A percentile compares a stretch with the other conserved stretches of the same genome.
These are phyloP conservation scores for Saussurea involucrata DNA, from an alignment of 129 eudicot species.

Conservation along the genomic window DNA sequence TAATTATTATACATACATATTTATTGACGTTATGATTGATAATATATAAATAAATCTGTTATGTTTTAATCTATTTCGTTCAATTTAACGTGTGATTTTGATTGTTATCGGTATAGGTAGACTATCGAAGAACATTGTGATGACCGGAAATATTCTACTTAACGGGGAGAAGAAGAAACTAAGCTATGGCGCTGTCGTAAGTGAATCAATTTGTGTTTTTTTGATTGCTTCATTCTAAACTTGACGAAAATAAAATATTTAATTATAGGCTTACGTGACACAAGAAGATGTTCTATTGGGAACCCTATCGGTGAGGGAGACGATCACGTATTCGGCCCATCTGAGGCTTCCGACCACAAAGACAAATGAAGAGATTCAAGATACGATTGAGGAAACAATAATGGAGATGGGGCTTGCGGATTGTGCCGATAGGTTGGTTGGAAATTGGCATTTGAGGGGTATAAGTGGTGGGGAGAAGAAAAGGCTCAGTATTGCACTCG, in stretches of 20 bases:
- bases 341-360: constrained; percentile 60
- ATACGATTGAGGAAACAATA: constrained; percentile 60
- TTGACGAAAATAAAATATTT: neutral
- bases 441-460: constrained; percentile 87
- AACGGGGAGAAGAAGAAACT: constrained; percentile 65
- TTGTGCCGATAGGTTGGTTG: constrained; percentile 63
- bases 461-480: constrained; percentile 87
- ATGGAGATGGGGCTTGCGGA: constrained; percentile 86
- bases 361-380: constrained; percentile 61
- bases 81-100: neutral
- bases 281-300: constrained; percentile 84
- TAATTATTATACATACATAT: too few species aligned
- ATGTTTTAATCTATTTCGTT: neutral
- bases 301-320: constrained; percentile 79
- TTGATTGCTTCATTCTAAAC: neutral
- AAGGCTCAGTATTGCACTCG: constrained; percentile 79
- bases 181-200: constrained; percentile 58
- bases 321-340: constrained; percentile 70
- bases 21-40: neutral
- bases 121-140: constrained; percentile 56
- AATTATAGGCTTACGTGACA: constrained; percentile 76
- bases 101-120: constrained; percentile 45
- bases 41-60: neutral
- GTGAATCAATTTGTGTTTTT: constrained; percentile 8
- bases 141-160: constrained; percentile 71